Percentiles rank a stretch among this genome's conserved stretches.
Evolutionary conservation across 2,329 filamentous ascomycete species (phyloP).

Genomic region (Cercospora sesami): DNA sequence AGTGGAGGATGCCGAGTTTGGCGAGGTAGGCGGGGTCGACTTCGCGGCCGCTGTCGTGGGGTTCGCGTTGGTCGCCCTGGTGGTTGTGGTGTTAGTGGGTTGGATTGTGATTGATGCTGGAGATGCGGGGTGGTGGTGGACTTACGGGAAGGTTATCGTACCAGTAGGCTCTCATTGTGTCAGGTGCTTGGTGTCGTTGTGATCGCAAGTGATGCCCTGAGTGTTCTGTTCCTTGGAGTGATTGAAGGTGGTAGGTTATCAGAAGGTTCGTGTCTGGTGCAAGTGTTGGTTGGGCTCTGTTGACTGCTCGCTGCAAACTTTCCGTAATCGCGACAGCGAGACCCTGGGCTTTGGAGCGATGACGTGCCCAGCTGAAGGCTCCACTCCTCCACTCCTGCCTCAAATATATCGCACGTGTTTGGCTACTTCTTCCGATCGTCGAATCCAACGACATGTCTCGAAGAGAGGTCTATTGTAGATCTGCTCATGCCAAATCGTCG

Average conservation of each 20-base stretch:
- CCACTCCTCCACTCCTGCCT: constrained; percentile 1
- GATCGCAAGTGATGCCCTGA: neutral
- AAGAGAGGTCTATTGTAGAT: neutral
- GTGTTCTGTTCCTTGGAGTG: neutral
- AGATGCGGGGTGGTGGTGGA: constrained; percentile 8
- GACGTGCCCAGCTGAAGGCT: constrained; percentile 2
- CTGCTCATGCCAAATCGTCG: neutral
- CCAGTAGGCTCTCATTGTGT: constrained; percentile 69
- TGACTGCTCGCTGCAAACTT: neutral
- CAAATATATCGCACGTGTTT: neutral
- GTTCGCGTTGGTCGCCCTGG: constrained; percentile 88
- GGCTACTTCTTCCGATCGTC: neutral
- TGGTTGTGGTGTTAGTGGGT: too few relatives aligned
- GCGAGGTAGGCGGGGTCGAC: constrained; percentile 67
- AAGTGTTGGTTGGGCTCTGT: neutral
- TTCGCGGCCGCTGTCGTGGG: constrained; percentile 78
- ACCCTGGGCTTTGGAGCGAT: neutral
- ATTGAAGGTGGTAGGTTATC: neutral
- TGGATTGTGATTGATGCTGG: too few relatives aligned
- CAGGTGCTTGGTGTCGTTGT: neutral
- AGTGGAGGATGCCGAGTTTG: constrained; percentile 78
- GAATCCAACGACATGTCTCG: too few relatives aligned
- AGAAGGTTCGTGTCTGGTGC: neutral
- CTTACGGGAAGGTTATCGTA: constrained; percentile 65
- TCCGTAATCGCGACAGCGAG: constrained; percentile 6